Percentiles rank a stretch among this genome's conserved stretches.
phyloP scores from a whole-genome alignment of 192 early-diverging fungal genomes.

The Kickxella alabastrina region DNA sequence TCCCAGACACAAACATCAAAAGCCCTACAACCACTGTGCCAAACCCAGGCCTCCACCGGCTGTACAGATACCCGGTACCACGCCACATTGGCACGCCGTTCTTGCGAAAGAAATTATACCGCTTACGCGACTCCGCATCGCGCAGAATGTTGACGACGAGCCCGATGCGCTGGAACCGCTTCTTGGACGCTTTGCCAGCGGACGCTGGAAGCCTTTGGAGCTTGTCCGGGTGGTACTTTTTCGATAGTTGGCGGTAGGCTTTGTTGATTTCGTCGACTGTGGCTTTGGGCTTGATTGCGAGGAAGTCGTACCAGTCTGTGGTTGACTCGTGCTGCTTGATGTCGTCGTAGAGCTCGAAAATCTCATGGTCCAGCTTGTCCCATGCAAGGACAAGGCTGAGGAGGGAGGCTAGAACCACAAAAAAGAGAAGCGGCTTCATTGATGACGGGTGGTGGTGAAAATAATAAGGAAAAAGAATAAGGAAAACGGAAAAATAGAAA shows the following conservation, averaged over 20 bases:
- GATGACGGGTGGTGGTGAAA: neutral
- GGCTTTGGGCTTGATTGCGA: conserved; percentile 55
- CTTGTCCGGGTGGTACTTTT: conserved; percentile 74
- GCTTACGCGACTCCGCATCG: conserved; percentile 57
- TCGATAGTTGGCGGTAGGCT: conserved; percentile 66
- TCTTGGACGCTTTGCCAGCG: conserved; percentile 44
- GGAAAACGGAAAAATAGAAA: no score
- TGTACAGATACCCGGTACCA: conserved; percentile 71
- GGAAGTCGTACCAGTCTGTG: conserved; percentile 63
- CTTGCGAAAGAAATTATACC: conserved; percentile 77
- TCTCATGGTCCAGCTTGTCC: conserved; percentile 70
- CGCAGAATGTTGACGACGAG: conserved; percentile 66
- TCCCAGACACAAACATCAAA: conserved; percentile 49
- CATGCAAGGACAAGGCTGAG: conserved; percentile 15
- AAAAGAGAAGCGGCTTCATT: conserved; percentile 8
- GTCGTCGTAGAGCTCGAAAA: conserved; percentile 77
- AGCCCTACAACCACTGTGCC: conserved; percentile 56
- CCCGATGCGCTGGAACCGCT: conserved; percentile 61
- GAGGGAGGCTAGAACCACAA: conserved; percentile 11
- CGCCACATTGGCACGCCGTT: conserved; percentile 79
- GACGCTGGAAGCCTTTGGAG: conserved; percentile 37
- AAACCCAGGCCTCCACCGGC: conserved; percentile 70
- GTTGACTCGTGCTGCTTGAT: conserved; percentile 59
- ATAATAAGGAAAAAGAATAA: no score
- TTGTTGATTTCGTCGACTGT: conserved; percentile 56